Percentiles rank a stretch among this genome's conserved stretches.
Evolutionary conservation across 2,329 filamentous ascomycete species (phyloP).

Genomic region (Blastomyces percursus): DNA sequence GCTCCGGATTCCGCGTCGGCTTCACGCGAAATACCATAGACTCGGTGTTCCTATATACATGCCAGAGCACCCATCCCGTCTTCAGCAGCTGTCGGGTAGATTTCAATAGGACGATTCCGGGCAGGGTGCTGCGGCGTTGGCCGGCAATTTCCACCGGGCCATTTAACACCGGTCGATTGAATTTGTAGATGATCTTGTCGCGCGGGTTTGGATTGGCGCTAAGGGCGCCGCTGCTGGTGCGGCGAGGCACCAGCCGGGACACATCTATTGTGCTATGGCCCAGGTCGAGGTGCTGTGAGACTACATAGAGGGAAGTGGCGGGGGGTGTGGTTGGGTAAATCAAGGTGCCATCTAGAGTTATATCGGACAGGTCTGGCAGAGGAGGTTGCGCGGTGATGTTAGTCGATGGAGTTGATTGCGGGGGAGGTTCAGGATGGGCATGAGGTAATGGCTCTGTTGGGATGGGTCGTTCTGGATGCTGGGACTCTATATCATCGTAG

Average conservation of each 20-base stretch:
- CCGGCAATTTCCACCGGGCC: slow-evolving; percentile 13
- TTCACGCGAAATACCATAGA: slow-evolving; percentile 11
- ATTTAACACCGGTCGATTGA: slow-evolving; percentile 9
- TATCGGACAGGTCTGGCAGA: slow-evolving; percentile 7
- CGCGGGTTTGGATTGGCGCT: slow-evolving; percentile 3
- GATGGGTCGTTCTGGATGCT: neutral
- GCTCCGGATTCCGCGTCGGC: slow-evolving; percentile 8
- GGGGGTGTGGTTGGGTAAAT: slow-evolving; percentile 11
- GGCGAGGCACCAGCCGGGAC: slow-evolving; percentile 10
- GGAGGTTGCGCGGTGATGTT: neutral
- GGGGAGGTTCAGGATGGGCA: neutral
- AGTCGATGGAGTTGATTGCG: neutral
- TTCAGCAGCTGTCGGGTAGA: slow-evolving; percentile 7
- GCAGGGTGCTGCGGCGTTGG: slow-evolving; percentile 11
- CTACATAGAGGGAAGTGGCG: slow-evolving; percentile 11
- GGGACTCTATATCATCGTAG: neutral
- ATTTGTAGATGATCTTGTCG: slow-evolving; percentile 13
- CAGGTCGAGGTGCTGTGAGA: slow-evolving; percentile 12
- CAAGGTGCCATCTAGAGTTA: slow-evolving; percentile 12
- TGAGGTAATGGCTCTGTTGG: neutral
- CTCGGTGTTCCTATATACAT: neutral
- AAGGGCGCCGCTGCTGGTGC: neutral
- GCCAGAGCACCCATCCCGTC: slow-evolving; percentile 13
- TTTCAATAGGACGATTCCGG: slow-evolving; percentile 8
- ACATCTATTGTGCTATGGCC: slow-evolving; percentile 10